phyloP scores from a whole-genome alignment of 345 rosid genomes.

The Raphanus raphanistrum region DNA sequence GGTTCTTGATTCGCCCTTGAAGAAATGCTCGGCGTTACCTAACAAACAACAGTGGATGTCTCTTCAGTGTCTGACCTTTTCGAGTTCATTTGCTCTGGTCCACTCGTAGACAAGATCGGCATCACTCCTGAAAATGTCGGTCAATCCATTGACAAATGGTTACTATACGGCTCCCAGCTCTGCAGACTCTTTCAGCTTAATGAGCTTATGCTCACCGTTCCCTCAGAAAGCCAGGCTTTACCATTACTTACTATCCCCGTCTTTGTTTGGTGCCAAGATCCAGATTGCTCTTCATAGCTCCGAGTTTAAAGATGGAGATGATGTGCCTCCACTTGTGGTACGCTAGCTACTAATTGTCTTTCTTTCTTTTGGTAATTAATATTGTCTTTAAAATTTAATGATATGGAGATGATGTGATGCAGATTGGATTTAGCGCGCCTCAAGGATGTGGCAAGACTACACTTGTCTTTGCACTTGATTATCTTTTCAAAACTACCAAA shows the following conservation, averaged over 20 bases:
- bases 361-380: not conserved
- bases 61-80: conserved; percentile 77
- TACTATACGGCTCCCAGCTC: conserved; percentile 60
- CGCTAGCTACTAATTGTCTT: conserved; percentile 43
- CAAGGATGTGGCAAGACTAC: conserved; percentile 99
- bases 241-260: conserved; percentile 95
- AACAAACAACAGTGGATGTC: conserved; percentile 54
- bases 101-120: conserved; percentile 65
- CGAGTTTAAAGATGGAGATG: conserved; percentile 66
- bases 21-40: conserved; percentile 45
- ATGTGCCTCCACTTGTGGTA: conserved; percentile 93
- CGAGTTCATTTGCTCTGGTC: conserved; percentile 82
- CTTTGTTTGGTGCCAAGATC: conserved; percentile 88
- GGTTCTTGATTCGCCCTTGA: conserved; percentile 25
- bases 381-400: not conserved
- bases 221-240: conserved; percentile 80
- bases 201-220: conserved; percentile 60
- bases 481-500: conserved; percentile 72
- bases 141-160: conserved; percentile 78
- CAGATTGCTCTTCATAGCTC: conserved; percentile 70
- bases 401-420: conserved; percentile 21
- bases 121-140: conserved; percentile 61
- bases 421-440: conserved; percentile 98
- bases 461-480: conserved; percentile 90
- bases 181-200: conserved; percentile 71